Conservation (phyloP, 306 rosid species). For the Vigna trinervia region DNA sequence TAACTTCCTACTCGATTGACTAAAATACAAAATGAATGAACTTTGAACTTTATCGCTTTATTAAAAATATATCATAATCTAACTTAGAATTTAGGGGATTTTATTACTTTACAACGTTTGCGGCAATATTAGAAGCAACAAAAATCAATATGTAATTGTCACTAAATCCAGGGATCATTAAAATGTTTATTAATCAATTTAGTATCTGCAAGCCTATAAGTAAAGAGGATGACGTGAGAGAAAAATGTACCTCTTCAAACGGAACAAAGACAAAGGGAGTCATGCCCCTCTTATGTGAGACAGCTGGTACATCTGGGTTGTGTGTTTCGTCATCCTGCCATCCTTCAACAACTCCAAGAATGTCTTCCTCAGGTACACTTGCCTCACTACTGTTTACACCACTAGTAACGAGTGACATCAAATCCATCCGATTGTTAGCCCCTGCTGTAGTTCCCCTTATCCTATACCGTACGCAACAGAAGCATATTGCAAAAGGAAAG, state of each 20-base stretch:
- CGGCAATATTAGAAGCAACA: constrained; percentile 10
- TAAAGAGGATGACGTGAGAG: constrained; percentile 3
- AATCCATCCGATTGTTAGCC: constrained; percentile 95
- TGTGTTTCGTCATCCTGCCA: constrained; percentile 98
- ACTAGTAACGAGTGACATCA: constrained; percentile 86
- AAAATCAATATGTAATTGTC: constrained; percentile 5
- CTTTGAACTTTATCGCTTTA: constrained; percentile 20
- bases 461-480: constrained; percentile 49
- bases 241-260: constrained; percentile 72
- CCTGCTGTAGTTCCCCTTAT: constrained; percentile 81
- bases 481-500: constrained; percentile 34
- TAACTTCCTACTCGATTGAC: constrained; percentile 2
- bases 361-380: constrained; percentile 68
- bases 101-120: not conserved
- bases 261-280: constrained; percentile 89
- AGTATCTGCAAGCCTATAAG: not conserved
- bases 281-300: constrained; percentile 87
- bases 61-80: constrained; percentile 1
- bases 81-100: not conserved
- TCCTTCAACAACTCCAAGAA: constrained; percentile 86
- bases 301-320: constrained; percentile 94
- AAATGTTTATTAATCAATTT: constrained; percentile 24
- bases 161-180: constrained; percentile 13
- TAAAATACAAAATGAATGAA: not conserved
- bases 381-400: constrained; percentile 77